Conservation (phyloP, 371 early-diverging fungal genomes). For the Lichtheimia ornata region DNA sequence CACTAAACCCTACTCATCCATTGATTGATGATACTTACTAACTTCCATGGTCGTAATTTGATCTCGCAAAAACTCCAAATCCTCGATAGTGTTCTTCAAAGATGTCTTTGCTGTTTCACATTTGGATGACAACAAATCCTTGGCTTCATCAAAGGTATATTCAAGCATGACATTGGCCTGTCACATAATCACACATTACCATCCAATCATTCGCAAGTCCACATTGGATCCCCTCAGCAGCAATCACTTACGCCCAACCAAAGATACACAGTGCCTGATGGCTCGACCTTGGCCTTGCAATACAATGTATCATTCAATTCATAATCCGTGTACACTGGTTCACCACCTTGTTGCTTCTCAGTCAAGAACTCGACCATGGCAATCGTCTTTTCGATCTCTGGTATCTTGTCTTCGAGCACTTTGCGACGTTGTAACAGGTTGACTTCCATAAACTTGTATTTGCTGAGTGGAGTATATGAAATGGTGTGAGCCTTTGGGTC, state of each 20-base stretch:
- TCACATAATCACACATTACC: neutral
- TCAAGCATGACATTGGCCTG: conserved; percentile 97
- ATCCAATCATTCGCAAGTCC: neutral
- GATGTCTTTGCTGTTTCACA: conserved; percentile 72
- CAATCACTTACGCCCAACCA: conserved; percentile 88
- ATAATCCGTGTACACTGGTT: conserved; percentile 82
- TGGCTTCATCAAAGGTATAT: conserved; percentile 90
- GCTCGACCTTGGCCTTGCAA: conserved; percentile 79
- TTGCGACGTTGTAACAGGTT: conserved; percentile 82
- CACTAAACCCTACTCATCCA: neutral
- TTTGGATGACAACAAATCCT: conserved; percentile 78
- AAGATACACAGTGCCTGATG: conserved; percentile 81
- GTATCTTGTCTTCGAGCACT: conserved; percentile 88
- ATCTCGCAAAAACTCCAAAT: conserved; percentile 91
- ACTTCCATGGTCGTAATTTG: conserved; percentile 99
- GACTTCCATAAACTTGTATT: conserved; percentile 96
- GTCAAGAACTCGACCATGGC: conserved; percentile 81
- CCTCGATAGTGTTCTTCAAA: conserved; percentile 78
- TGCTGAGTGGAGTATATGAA: conserved; percentile 53
- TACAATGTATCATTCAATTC: conserved; percentile 95
- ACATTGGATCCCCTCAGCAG: neutral
- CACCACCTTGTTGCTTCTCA: conserved; percentile 64
- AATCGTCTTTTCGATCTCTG: conserved; percentile 94
- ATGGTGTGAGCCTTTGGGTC: neutral
- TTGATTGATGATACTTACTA: conserved; percentile 45